Base-by-base conservation (phyloP, 176 grass and related monocot species). In the Hsuehochloa calcarea region DNA sequence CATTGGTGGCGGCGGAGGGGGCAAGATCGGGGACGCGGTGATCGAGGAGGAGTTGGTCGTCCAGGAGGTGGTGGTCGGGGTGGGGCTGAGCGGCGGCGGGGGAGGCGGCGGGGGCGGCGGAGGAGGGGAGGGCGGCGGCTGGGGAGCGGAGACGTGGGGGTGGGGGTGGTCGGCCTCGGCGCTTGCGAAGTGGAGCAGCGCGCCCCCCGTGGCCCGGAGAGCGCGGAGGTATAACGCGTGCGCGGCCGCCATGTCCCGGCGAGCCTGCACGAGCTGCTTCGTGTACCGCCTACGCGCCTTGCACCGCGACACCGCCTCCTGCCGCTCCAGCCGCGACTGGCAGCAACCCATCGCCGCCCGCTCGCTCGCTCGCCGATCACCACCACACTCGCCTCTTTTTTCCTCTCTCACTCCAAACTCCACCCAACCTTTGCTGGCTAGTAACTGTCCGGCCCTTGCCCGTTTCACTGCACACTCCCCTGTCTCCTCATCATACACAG, bases 301-400 rank as follows among this genome's bases (percentile, higher is more conserved):
- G 93, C 96, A 98, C 22, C 96, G 84, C 47, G 96, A 93, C 47
- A 98, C 96, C 26, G 90, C 91, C 80, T 98, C 96, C 80, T 90
- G 86, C 50, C 91, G 72, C 83, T 98, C 96, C 68, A 98, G 69
- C 88, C 91, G 72, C 45, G 96, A 98, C 79, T 95, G 91, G 87
- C 91, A 94, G 82, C 77, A 89, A 25, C 89, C 70, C 80, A 82
- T 91, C 86, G 69, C 88, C 74, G 49, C 7, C 65, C 51, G 17
- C 51, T 7, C 52, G 52, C 52, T 55, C 52, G 19, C 52, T 22
- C 74, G 49, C 11, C 68, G 25, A 26, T 35, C 58, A 8, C 25
- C 6, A 50, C 17, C 47, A 11, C 77, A 22, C 17, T 20, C 25
- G 11, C 80, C 50, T 6, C 23, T 5, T 75, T 17, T 43, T 47